Evolutionary conservation across 352 stramenopile species (phyloP).

Genomic region (Phytophthora melonis): DNA sequence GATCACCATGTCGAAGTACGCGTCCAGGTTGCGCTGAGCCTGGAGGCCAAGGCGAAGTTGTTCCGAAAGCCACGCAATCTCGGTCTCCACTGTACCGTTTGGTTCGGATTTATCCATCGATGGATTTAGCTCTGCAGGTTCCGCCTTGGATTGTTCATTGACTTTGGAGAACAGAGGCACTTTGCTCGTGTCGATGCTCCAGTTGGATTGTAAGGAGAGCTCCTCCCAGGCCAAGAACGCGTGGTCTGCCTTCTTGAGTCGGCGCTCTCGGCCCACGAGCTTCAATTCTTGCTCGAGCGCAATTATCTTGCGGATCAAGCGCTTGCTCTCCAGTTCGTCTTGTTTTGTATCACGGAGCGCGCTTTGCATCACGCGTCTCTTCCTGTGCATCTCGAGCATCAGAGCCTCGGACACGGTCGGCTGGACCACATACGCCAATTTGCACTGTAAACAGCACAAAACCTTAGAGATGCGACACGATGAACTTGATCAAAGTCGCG

Average conservation of each 20-base stretch:
- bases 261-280: conserved; percentile 47
- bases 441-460: conserved; percentile 47
- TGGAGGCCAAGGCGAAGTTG: conserved; percentile 26
- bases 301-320: conserved; percentile 53
- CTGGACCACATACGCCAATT: conserved; percentile 62
- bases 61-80: conserved; percentile 14
- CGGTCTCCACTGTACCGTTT: not conserved
- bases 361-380: conserved; percentile 69
- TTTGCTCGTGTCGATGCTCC: conserved; percentile 52
- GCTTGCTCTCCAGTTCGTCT: conserved; percentile 58
- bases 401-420: conserved; percentile 49
- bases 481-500: too few species aligned
- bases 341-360: conserved; percentile 60
- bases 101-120: not conserved
- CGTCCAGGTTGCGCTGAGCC: conserved; percentile 53
- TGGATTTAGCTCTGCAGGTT: not conserved
- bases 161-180: conserved; percentile 37
- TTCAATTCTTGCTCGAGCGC: conserved; percentile 46
- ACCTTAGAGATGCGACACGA: too few species aligned
- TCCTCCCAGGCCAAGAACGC: conserved; percentile 49
- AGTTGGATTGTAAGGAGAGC: conserved; percentile 48
- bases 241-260: conserved; percentile 45
- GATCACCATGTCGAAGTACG: conserved; percentile 56
- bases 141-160: not conserved
- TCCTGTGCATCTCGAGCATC: conserved; percentile 76